These are phyloP conservation scores for Fusarium sambucinum DNA, from an alignment of 2,329 filamentous ascomycete species.

Conservation along the genomic window DNA sequence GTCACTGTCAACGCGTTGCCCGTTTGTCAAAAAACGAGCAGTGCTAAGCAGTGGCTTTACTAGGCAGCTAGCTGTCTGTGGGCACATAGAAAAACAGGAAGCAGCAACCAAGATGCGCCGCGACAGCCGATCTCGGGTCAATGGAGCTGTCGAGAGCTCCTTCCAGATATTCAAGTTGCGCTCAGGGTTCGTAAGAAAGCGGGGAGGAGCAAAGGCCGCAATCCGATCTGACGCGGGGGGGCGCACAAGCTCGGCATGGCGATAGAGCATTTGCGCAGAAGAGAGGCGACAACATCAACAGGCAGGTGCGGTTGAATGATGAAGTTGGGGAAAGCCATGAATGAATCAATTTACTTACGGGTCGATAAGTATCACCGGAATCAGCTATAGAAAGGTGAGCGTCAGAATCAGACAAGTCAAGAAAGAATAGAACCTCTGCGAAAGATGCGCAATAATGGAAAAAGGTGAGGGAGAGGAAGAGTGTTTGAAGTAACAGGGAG, in stretches of 20 bases:
- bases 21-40: slow-evolving; percentile 8
- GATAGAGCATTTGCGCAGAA: slow-evolving; percentile 33
- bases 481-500: slow-evolving; percentile 52
- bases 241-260: slow-evolving; percentile 37
- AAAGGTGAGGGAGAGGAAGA: slow-evolving; percentile 46
- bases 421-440: slow-evolving; percentile 44
- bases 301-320: slow-evolving; percentile 13
- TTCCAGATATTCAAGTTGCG: slow-evolving; percentile 29
- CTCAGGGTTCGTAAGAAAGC: slow-evolving; percentile 32
- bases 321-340: slow-evolving; percentile 24
- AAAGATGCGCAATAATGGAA: slow-evolving; percentile 43
- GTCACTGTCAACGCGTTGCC: slow-evolving; percentile 11
- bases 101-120: slow-evolving; percentile 16
- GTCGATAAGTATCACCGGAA: slow-evolving; percentile 71
- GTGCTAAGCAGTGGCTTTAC: background rate
- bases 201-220: slow-evolving; percentile 35
- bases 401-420: slow-evolving; percentile 43
- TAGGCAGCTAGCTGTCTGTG: slow-evolving; percentile 7
- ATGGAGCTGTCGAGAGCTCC: slow-evolving; percentile 36
- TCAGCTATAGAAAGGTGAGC: slow-evolving; percentile 65
- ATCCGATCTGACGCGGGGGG: slow-evolving; percentile 39
- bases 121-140: slow-evolving; percentile 41
- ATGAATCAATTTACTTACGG: slow-evolving; percentile 60
- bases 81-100: slow-evolving; percentile 12
- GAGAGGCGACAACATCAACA: slow-evolving; percentile 9